Conservation (phyloP, 164 flowering plant genomes). For the Kingdonia uniflora region DNA sequence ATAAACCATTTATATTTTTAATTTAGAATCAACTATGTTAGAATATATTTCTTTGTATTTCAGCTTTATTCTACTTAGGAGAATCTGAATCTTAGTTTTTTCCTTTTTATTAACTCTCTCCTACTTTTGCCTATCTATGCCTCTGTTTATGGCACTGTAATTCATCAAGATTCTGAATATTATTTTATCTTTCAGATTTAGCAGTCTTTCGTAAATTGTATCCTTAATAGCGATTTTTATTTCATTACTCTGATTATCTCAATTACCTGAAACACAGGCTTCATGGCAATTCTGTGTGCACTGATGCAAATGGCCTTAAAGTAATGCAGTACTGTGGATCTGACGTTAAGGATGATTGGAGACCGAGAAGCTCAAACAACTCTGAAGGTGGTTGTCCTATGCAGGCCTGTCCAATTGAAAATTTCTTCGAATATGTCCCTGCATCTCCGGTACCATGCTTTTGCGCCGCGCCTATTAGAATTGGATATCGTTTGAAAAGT, state of each 20-base stretch:
- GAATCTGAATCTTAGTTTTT: too few relatives aligned
- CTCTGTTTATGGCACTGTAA: too few relatives aligned
- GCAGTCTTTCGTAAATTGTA: too few relatives aligned
- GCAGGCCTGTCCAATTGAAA: slow-evolving; percentile 36
- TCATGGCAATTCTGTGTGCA: slow-evolving; percentile 63
- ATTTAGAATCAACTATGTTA: too few relatives aligned
- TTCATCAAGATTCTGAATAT: too few relatives aligned
- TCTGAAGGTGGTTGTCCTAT: slow-evolving; percentile 19
- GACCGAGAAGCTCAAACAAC: slow-evolving; percentile 4
- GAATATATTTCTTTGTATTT: too few relatives aligned
- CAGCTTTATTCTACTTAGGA: too few relatives aligned
- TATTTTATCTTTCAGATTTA: too few relatives aligned
- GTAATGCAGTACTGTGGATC: slow-evolving; percentile 35
- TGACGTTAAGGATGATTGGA: slow-evolving; percentile 12
- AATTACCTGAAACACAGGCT: slow-evolving; percentile 38
- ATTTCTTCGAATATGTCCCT: slow-evolving; percentile 39
- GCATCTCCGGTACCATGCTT: slow-evolving; percentile 37
- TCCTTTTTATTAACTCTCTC: too few relatives aligned
- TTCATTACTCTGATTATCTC: slow-evolving; percentile 1
- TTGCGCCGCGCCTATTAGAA: slow-evolving; percentile 65
- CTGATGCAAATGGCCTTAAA: slow-evolving; percentile 25
- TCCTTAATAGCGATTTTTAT: neutral
- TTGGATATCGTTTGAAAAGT: slow-evolving; percentile 83
- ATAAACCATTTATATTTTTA: too few relatives aligned
- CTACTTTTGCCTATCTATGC: too few relatives aligned